phyloP scores from a whole-genome alignment of 2,329 filamentous ascomycete species.

The Thielaviopsis populi region DNA sequence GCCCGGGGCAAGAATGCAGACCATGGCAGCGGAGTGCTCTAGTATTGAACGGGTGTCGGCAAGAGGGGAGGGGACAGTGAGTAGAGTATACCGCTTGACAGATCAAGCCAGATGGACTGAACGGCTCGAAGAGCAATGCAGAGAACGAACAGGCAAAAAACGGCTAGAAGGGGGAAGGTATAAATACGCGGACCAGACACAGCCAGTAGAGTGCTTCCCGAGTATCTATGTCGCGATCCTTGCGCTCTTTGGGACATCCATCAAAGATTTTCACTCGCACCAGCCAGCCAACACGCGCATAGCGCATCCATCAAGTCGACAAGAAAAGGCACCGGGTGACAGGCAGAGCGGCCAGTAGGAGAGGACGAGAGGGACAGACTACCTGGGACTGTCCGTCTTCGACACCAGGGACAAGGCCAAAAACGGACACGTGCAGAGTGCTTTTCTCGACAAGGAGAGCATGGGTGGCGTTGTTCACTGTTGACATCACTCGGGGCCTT shows the following conservation, averaged over 20 bases:
- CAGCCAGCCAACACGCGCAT: too few species aligned
- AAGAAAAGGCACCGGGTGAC: too few species aligned
- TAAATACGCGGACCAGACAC: neutral
- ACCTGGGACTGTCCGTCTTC: too few species aligned
- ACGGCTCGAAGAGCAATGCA: neutral
- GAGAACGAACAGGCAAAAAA: conserved; percentile 6
- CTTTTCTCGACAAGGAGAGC: neutral
- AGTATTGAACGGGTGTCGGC: neutral
- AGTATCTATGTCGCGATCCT: too few species aligned
- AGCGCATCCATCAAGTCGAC: too few species aligned
- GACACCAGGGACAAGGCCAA: neutral
- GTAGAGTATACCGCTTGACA: too few species aligned
- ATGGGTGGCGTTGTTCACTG: neutral
- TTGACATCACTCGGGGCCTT: neutral
- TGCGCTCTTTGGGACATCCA: too few species aligned
- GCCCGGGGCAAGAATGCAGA: conserved; percentile 1
- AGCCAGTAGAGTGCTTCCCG: neutral
- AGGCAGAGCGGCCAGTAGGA: too few species aligned
- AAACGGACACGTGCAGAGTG: neutral
- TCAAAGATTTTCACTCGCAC: too few species aligned
- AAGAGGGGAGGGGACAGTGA: neutral
- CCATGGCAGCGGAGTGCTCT: neutral
- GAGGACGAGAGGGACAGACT: too few species aligned
- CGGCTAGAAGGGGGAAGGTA: neutral
- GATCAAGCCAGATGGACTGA: neutral